Evolutionary conservation across 2,329 filamentous ascomycete species (phyloP).

Genomic region (Madurella mycetomatis): DNA sequence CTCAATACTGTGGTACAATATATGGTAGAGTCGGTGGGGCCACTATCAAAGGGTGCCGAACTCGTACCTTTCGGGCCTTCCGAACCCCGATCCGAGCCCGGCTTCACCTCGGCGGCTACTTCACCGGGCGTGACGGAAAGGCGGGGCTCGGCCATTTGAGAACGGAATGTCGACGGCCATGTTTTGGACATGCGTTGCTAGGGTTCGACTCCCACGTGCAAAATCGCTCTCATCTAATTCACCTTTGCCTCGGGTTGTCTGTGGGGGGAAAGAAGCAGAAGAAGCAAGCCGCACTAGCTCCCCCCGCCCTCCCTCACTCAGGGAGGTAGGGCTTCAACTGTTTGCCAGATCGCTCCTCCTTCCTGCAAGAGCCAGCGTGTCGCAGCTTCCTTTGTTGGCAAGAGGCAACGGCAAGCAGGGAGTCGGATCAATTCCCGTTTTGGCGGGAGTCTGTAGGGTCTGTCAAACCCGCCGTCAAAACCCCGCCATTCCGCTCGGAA

Average conservation of each 20-base stretch:
- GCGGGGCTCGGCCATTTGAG: neutral
- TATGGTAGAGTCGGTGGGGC: too few relatives aligned
- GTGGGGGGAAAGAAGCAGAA: neutral
- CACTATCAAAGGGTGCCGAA: too few relatives aligned
- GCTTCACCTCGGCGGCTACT: neutral
- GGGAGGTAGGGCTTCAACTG: neutral
- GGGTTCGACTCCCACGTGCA: conserved; percentile 1
- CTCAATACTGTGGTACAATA: too few relatives aligned
- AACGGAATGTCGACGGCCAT: neutral
- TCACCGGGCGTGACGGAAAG: neutral
- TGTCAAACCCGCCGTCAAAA: neutral
- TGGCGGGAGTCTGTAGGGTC: neutral
- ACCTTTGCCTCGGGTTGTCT: conserved; percentile 1
- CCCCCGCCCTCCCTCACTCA: neutral
- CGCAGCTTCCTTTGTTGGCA: conserved; percentile 8
- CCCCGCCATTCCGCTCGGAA: conserved; percentile 7
- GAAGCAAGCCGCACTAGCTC: neutral
- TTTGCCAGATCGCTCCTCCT: neutral
- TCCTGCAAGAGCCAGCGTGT: neutral
- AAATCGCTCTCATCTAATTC: neutral
- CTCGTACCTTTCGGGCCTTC: too few relatives aligned
- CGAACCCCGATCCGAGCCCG: too few relatives aligned
- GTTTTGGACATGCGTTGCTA: too few relatives aligned
- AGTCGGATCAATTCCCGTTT: conserved; percentile 10
- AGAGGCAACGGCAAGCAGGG: neutral